phyloP scores from a whole-genome alignment of 257 asterid species.

The Solanum bulbocastanum region DNA sequence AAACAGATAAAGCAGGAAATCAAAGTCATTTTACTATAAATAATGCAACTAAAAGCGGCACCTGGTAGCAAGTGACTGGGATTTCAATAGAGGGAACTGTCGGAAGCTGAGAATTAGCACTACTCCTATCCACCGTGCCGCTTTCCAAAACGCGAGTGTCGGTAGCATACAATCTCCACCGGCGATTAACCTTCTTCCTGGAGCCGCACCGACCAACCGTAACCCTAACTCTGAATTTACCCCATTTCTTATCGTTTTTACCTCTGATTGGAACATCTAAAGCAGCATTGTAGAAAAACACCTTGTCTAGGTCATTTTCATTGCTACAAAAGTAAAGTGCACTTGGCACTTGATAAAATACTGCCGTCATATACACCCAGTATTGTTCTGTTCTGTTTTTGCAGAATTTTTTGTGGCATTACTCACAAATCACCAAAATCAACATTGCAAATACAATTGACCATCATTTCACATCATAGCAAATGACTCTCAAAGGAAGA shows the following conservation, averaged over 20 bases:
- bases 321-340: neutral
- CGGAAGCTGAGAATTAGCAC: constrained; percentile 2
- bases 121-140: neutral
- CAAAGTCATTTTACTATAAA: neutral
- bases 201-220: neutral
- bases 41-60: constrained; percentile 1
- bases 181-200: neutral
- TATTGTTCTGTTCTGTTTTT: neutral
- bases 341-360: constrained; percentile 4
- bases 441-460: neutral
- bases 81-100: constrained; percentile 40
- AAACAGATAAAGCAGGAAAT: neutral
- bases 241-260: neutral
- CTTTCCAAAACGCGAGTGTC: constrained; percentile 11
- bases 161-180: constrained; percentile 19
- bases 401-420: neutral
- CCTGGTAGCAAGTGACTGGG: constrained; percentile 96
- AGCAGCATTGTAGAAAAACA: neutral
- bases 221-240: constrained; percentile 11
- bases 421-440: neutral
- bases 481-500: neutral
- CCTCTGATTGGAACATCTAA: neutral
- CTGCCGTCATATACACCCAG: constrained; percentile 8
- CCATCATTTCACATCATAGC: neutral
- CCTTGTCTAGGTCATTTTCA: neutral